Evolutionary conservation across 176 grass and related monocot species (phyloP).

Genomic region (Bothriochloa decipiens): DNA sequence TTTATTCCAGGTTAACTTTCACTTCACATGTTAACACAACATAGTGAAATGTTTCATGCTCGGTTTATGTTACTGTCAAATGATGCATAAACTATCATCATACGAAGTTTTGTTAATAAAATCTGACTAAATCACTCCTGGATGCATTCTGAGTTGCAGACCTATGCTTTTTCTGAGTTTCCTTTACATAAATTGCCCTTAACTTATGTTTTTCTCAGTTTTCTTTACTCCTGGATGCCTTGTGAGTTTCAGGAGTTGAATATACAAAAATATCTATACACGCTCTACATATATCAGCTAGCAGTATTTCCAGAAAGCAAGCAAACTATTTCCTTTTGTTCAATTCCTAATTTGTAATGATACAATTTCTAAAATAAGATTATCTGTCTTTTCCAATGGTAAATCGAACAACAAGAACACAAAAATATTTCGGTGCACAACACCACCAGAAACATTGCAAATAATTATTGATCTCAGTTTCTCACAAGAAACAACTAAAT

Average conservation of each 20-base stretch:
- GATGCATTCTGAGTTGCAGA: not conserved
- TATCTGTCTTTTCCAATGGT: not conserved
- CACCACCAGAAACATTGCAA: not conserved
- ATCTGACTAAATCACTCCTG: not conserved
- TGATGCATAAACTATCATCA: not conserved
- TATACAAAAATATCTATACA: not conserved
- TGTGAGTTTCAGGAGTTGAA: not conserved
- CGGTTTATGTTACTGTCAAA: not conserved
- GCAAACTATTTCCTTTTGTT: too few species aligned
- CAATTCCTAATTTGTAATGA: not conserved
- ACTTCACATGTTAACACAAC: not conserved
- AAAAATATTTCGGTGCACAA: not conserved
- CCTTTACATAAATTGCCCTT: not conserved
- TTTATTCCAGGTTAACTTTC: slow-evolving; percentile 9
- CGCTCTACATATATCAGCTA: too few species aligned
- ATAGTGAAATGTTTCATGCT: not conserved
- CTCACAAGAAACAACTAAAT: not conserved
- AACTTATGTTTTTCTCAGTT: not conserved
- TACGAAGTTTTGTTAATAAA: not conserved
- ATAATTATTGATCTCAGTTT: not conserved
- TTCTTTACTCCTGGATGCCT: too few species aligned
- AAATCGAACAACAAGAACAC: not conserved
- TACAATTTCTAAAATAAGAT: not conserved
- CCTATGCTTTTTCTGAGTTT: not conserved
- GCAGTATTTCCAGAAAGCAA: too few species aligned